These are phyloP conservation scores for Ocimum tenuiflorum DNA, from an alignment of 257 asterid species.

Conservation along the genomic window DNA sequence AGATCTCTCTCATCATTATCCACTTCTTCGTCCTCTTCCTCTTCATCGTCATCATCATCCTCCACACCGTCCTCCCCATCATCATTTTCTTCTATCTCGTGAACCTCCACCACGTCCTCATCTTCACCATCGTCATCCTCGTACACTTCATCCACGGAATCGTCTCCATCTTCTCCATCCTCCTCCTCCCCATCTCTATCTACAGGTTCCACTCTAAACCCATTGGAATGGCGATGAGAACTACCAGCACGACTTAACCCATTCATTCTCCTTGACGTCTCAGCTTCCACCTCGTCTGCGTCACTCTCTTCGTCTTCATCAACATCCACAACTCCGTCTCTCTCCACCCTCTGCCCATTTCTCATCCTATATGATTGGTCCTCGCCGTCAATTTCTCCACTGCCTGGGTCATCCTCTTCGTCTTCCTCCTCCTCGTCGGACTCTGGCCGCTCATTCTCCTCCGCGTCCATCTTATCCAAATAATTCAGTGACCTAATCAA, in stretches of 20 bases:
- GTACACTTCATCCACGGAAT: slow-evolving; percentile 57
- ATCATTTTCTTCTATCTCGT: slow-evolving; percentile 60
- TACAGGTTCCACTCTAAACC: slow-evolving; percentile 45
- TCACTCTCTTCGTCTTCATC: slow-evolving; percentile 89
- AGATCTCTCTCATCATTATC: slow-evolving; percentile 61
- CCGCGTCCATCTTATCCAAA: slow-evolving; percentile 93
- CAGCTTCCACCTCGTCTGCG: slow-evolving; percentile 79
- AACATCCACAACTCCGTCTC: slow-evolving; percentile 75
- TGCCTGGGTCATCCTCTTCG: slow-evolving; percentile 81
- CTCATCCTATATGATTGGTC: slow-evolving; percentile 37
- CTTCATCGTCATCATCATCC: slow-evolving; percentile 51
- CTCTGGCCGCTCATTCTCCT: slow-evolving; percentile 89
- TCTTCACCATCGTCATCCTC: slow-evolving; percentile 61
- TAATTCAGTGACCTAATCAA: slow-evolving; percentile 73
- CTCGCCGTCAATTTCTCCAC: slow-evolving; percentile 88
- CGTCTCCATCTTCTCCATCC: slow-evolving; percentile 55
- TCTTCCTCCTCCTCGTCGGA: slow-evolving; percentile 87
- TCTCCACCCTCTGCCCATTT: slow-evolving; percentile 48
- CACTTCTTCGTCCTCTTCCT: slow-evolving; percentile 71
- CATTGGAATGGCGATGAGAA: slow-evolving; percentile 46
- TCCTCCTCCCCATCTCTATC: slow-evolving; percentile 47
- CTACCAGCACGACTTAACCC: slow-evolving; percentile 26
- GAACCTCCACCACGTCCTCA: slow-evolving; percentile 78
- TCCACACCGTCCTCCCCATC: slow-evolving; percentile 61
- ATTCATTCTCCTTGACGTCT: slow-evolving; percentile 46